phyloP scores from a whole-genome alignment of 805 yeast species.

The Ogataea chonburiensis region DNA sequence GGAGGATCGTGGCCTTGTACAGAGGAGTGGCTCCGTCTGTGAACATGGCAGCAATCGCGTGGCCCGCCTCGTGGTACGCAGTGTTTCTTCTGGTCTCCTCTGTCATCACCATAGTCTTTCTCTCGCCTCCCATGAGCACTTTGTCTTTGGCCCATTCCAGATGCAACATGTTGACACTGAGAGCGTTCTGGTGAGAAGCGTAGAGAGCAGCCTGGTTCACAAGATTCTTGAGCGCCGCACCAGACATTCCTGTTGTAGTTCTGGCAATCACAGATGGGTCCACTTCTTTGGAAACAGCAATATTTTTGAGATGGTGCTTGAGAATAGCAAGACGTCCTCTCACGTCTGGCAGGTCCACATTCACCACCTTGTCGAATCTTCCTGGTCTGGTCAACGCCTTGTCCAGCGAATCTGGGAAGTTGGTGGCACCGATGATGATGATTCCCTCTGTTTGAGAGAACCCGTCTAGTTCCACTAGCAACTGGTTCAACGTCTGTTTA shows the following conservation, averaged over 20 bases:
- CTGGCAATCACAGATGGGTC: conserved; percentile 90
- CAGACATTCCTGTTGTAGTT: conserved; percentile 98
- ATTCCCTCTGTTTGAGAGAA: conserved; percentile 90
- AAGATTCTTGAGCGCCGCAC: conserved; percentile 93
- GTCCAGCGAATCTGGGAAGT: conserved; percentile 95
- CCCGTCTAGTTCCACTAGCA: conserved; percentile 94
- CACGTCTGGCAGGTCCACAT: conserved; percentile 95
- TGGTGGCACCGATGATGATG: conserved; percentile 96
- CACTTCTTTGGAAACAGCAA: conserved; percentile 80
- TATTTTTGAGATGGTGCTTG: conserved; percentile 86
- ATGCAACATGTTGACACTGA: conserved; percentile 85
- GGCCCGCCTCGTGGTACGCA: conserved; percentile 99
- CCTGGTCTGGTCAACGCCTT: conserved; percentile 98
- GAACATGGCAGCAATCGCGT: conserved; percentile 95
- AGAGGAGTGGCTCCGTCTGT: conserved; percentile 93
- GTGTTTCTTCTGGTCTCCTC: conserved; percentile 92
- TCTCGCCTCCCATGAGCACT: conserved; percentile 96
- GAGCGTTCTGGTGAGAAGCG: conserved; percentile 91
- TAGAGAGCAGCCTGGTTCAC: conserved; percentile 98
- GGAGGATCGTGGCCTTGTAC: conserved; percentile 94
- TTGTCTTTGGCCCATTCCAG: conserved; percentile 99
- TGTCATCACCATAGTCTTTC: conserved; percentile 95
- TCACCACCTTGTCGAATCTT: conserved; percentile 92
- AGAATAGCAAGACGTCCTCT: conserved; percentile 94
- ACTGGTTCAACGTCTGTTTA: conserved; percentile 93